A percentile compares a stretch with the other conserved stretches of the same genome.
Conservation (phyloP, 345 rosid genomes). For the Salix brachista region DNA sequence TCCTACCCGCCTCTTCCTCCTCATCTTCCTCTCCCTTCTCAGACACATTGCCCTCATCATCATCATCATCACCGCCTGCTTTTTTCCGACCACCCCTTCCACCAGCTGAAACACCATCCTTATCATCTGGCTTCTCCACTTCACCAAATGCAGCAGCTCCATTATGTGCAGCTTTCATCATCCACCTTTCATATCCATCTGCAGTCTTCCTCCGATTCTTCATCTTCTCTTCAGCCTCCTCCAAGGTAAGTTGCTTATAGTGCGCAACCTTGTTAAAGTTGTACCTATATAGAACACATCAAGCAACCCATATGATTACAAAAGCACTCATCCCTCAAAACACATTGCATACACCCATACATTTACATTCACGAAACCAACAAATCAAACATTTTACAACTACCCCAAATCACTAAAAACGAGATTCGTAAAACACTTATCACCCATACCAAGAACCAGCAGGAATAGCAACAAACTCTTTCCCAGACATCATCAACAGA, state of each 20-base stretch:
- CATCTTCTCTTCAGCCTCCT: conserved; percentile 99
- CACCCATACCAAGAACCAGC: conserved; percentile 84
- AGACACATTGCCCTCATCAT: conserved; percentile 81
- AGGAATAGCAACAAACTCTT: conserved; percentile 84
- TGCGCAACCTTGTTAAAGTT: conserved; percentile 70
- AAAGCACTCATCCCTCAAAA: neutral
- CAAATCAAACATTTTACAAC: neutral
- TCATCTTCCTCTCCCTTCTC: conserved; percentile 94
- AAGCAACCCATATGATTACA: conserved; percentile 5
- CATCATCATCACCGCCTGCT: conserved; percentile 69
- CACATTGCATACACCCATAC: too few relatives aligned
- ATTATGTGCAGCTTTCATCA: conserved; percentile 95
- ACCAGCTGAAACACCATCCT: conserved; percentile 50
- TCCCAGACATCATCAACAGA: conserved; percentile 76
- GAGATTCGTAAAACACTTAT: neutral
- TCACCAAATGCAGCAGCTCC: conserved; percentile 97
- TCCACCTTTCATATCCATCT: conserved; percentile 97
- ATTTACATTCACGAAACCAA: too few relatives aligned
- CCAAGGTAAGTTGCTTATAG: conserved; percentile 93
- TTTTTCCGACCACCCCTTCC: conserved; percentile 86
- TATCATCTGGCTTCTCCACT: conserved; percentile 65
- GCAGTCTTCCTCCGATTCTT: conserved; percentile 89
- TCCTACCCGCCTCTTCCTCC: conserved; percentile 83
- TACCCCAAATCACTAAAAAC: neutral
- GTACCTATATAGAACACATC: conserved; percentile 10